Conservation (phyloP, 495 filamentous ascomycete genomes). For the Penicillium parvum region DNA sequence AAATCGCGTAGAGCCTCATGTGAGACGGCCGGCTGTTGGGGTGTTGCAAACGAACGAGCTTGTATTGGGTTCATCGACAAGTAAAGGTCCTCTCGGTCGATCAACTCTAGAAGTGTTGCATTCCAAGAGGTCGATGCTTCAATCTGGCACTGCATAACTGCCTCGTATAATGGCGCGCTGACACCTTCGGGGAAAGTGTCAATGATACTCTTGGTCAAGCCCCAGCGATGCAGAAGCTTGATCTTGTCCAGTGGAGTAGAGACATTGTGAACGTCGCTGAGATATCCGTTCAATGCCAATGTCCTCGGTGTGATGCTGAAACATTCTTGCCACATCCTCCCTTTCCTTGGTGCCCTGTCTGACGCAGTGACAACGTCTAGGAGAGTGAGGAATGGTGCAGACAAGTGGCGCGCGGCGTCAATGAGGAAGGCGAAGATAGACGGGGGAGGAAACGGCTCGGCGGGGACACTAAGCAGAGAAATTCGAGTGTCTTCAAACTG, state of each 20-base stretch:
- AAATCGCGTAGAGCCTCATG: slow-evolving; percentile 69
- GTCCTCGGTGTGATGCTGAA: slow-evolving; percentile 60
- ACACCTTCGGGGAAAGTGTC: slow-evolving; percentile 84
- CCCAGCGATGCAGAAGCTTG: slow-evolving; percentile 43
- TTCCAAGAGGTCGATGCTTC: slow-evolving; percentile 76
- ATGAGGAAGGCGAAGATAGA: slow-evolving; percentile 68
- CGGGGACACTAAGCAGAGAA: slow-evolving; percentile 38
- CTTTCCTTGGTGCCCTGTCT: slow-evolving; percentile 35
- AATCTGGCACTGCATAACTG: slow-evolving; percentile 76
- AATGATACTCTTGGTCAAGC: slow-evolving; percentile 39
- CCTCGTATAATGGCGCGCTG: slow-evolving; percentile 71
- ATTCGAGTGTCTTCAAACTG: slow-evolving; percentile 55
- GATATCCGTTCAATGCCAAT: slow-evolving; percentile 57
- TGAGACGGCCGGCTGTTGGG: slow-evolving; percentile 42
- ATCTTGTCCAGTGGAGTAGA: slow-evolving; percentile 35
- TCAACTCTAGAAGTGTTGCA: slow-evolving; percentile 61
- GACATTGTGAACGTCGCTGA: slow-evolving; percentile 32
- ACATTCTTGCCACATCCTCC: slow-evolving; percentile 38
- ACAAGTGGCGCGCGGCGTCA: slow-evolving; percentile 26
- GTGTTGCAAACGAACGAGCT: slow-evolving; percentile 27
- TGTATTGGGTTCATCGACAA: slow-evolving; percentile 54
- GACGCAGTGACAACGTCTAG: slow-evolving; percentile 49
- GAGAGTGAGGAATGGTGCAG: slow-evolving; percentile 55
- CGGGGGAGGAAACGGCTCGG: slow-evolving; percentile 61
- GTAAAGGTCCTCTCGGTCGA: slow-evolving; percentile 77